These are phyloP conservation scores for Sugiyamaella lignohabitans DNA, from an alignment of 805 yeast genomes.

Conservation along the genomic window DNA sequence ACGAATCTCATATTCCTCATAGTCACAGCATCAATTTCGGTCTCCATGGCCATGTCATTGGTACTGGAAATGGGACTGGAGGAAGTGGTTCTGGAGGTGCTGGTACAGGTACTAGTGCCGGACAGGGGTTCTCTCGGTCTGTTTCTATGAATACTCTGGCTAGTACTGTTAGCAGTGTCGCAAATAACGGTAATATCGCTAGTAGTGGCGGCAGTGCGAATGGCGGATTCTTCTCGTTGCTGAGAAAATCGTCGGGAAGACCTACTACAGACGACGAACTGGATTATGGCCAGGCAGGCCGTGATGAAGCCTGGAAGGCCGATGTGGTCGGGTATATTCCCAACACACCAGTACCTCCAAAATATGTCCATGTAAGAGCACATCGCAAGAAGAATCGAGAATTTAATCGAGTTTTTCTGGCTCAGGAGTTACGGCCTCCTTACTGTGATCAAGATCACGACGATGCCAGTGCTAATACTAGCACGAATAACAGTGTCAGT, in stretches of 20 bases:
- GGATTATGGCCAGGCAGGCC: conserved; percentile 8
- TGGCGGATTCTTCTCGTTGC: conserved; percentile 14
- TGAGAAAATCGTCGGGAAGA: conserved; percentile 19
- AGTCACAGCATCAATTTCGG: background rate
- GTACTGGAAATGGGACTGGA: background rate
- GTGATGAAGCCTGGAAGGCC: conserved; percentile 30
- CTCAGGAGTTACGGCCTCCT: conserved; percentile 29
- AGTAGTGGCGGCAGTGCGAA: background rate
- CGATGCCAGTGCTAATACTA: background rate
- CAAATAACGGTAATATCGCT: no score
- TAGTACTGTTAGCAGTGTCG: background rate
- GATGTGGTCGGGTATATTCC: conserved; percentile 27
- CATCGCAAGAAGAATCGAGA: conserved; percentile 24
- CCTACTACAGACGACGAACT: conserved; percentile 20
- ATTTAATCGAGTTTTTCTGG: conserved; percentile 30
- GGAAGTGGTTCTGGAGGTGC: no score
- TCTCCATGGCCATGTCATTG: background rate
- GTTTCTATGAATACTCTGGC: no score
- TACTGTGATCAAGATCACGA: background rate
- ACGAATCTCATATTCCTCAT: background rate
- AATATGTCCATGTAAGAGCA: conserved; percentile 30
- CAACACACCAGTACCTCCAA: conserved; percentile 26
- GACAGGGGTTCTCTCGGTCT: no score
- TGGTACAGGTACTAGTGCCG: no score
- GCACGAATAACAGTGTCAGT: background rate